These are phyloP conservation scores for Quercus dentata DNA, from an alignment of 306 rosid genomes.

Conservation along the genomic window DNA sequence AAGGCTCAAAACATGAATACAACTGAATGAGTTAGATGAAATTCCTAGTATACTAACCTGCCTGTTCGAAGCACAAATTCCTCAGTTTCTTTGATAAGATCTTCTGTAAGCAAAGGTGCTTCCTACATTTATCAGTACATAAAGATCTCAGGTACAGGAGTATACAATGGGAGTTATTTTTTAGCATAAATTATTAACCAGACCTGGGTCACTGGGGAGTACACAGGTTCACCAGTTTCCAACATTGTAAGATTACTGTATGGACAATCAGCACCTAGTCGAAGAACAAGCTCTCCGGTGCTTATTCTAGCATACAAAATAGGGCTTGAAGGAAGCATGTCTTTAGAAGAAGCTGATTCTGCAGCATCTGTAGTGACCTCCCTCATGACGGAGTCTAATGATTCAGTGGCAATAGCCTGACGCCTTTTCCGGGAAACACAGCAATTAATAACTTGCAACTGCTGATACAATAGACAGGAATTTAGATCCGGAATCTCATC, in stretches of 20 bases:
- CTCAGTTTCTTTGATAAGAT: conserved; percentile 88
- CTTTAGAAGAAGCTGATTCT: conserved; percentile 30
- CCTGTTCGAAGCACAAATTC: conserved; percentile 99
- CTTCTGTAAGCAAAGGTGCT: conserved; percentile 96
- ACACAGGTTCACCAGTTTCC: conserved; percentile 96
- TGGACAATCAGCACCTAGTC: conserved; percentile 72
- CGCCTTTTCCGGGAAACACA: conserved; percentile 87
- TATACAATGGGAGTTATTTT: conserved; percentile 2
- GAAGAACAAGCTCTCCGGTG: conserved; percentile 81
- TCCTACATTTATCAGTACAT: conserved; percentile 54
- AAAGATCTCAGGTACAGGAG: conserved; percentile 24
- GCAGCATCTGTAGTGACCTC: conserved; percentile 52
- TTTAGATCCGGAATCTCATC: conserved; percentile 90
- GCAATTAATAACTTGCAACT: conserved; percentile 86
- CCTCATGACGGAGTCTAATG: conserved; percentile 62
- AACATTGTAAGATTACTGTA: conserved; percentile 66
- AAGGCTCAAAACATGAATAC: conserved; percentile 17
- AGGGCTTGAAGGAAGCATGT: conserved; percentile 39
- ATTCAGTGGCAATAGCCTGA: conserved; percentile 60
- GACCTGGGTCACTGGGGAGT: conserved; percentile 93
- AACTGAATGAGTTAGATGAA: conserved; percentile 15
- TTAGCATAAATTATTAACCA: conserved; percentile 27
- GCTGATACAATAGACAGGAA: conserved; percentile 84
- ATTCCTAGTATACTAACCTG: conserved; percentile 53
- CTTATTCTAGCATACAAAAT: conserved; percentile 65